Percentiles rank a stretch among this genome's conserved stretches.
These are phyloP conservation scores for Vanilla planifolia DNA, from an alignment of 106 monocot species.

Conservation along the genomic window DNA sequence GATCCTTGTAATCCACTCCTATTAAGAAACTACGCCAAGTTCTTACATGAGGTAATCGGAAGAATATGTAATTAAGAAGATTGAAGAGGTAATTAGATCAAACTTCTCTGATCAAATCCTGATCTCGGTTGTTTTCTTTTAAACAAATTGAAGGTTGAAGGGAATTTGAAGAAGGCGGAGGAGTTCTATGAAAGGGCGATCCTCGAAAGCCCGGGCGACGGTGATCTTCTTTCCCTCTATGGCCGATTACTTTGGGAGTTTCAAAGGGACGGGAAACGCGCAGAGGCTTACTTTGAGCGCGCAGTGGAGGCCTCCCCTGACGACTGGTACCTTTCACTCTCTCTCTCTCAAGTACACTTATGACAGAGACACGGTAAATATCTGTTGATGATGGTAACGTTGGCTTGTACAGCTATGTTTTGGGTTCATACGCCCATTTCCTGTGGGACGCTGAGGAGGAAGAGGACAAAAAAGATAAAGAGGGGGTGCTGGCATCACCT, in stretches of 20 bases:
- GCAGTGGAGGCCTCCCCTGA: constrained; percentile 23
- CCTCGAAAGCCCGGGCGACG: constrained; percentile 19
- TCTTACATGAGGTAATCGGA: constrained; percentile 59
- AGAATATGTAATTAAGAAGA: background rate
- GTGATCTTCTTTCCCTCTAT: constrained; percentile 21
- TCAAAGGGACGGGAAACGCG: constrained; percentile 19
- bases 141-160: constrained; percentile 10
- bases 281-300: constrained; percentile 14
- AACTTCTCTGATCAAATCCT: background rate
- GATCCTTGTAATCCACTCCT: constrained; percentile 73
- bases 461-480: too few species aligned
- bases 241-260: constrained; percentile 25
- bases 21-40: constrained; percentile 65
- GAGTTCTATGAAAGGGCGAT: constrained; percentile 29
- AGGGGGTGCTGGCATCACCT: too few species aligned
- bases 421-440: constrained; percentile 24
- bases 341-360: background rate
- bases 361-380: background rate
- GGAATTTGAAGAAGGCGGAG: constrained; percentile 19
- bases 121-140: background rate
- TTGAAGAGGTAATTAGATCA: background rate
- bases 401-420: constrained; percentile 13
- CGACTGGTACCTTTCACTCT: constrained; percentile 13
- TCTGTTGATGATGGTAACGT: background rate
- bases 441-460: constrained; percentile 1